These are phyloP conservation scores for Rosa rugosa DNA, from an alignment of 306 rosid species.

Conservation along the genomic window DNA sequence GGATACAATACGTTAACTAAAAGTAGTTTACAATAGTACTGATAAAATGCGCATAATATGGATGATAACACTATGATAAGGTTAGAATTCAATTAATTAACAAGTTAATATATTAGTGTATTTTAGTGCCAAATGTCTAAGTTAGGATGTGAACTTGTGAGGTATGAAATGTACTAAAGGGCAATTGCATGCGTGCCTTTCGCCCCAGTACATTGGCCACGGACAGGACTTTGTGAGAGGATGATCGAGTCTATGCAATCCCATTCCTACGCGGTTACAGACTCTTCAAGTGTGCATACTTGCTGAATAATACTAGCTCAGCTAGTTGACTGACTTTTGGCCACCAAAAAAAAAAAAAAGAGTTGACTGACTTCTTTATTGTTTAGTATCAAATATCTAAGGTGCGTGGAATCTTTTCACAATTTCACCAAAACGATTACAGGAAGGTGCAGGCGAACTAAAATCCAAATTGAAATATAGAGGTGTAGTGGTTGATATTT, in stretches of 20 bases:
- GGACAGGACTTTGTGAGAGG: neutral
- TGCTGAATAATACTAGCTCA: neutral
- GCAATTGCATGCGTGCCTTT: neutral
- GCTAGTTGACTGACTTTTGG: neutral
- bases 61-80: neutral
- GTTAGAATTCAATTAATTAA: neutral
- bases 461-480: too few species aligned
- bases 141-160: neutral
- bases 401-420: neutral
- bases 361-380: neutral
- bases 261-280: neutral
- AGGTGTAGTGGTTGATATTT: too few species aligned
- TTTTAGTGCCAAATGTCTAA: neutral
- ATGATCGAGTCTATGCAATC: neutral
- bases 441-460: neutral
- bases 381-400: neutral
- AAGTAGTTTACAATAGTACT: neutral
- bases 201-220: neutral
- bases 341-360: too few species aligned
- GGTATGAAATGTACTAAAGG: neutral
- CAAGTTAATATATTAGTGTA: neutral
- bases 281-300: neutral
- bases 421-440: neutral
- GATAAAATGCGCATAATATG: neutral
- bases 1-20: neutral